These are phyloP conservation scores for Sarocladium kiliense DNA, from an alignment of 2,329 filamentous ascomycete genomes.

Conservation along the genomic window DNA sequence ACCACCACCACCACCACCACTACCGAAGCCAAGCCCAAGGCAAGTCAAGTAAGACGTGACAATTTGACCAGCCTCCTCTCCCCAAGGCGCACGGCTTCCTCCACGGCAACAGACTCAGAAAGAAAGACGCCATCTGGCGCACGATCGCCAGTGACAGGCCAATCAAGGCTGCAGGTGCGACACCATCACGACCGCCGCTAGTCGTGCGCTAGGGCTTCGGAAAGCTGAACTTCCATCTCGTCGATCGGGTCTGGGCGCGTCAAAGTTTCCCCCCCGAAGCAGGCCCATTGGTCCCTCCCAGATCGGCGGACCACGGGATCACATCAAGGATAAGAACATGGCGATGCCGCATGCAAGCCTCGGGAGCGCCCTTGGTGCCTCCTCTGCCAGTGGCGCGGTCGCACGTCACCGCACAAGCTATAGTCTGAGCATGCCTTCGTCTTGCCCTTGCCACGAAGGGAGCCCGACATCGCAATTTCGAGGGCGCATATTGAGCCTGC, in stretches of 20 bases:
- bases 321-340: background rate
- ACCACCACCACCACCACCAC: no score
- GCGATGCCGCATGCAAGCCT: background rate
- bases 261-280: background rate
- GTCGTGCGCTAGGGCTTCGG: background rate
- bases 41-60: background rate
- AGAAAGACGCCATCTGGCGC: background rate
- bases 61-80: background rate
- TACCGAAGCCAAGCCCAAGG: no score
- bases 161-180: background rate
- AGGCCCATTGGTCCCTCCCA: background rate
- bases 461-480: constrained; percentile 4
- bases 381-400: background rate
- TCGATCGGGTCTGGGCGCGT: background rate
- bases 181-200: constrained; percentile 5
- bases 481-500: background rate
- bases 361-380: background rate
- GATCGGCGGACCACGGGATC: background rate
- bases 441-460: constrained; percentile 7
- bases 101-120: background rate
- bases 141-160: background rate
- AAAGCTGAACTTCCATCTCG: constrained; percentile 9
- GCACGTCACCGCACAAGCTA: background rate
- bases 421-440: background rate
- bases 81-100: background rate